Base-by-base conservation (phyloP, 352 stramenopile species). In the Bremia lactucae region DNA sequence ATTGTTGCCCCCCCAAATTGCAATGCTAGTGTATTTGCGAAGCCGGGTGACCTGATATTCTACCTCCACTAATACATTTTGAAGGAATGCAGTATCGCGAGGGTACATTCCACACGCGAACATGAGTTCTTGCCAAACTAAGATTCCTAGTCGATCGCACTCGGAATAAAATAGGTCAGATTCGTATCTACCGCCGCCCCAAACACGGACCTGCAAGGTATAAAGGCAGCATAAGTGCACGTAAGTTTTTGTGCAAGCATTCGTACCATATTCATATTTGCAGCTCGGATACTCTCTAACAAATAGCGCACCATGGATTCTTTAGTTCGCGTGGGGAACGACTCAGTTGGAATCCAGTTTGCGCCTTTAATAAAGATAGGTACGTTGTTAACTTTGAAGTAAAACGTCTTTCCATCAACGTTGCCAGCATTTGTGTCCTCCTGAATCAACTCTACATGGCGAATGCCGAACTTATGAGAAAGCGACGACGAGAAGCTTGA, bases 51-150 rank as follows among this genome's bases (percentile, higher is more conserved):
- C 67, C 49, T 93, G 76, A 47, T 68, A 69, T 7, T 23, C 15
- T 10, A 94, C 62, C 56, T 95, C 84, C 6, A 52, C 19, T 6
- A 56, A 29, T 1, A 79, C 73, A 23, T 70, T 70, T 0, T 65
- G 6, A 1, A 93, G 53, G 39, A 93, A 95, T 1, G 24, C 51
- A 2, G 42, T 40, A 54, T 92, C 57, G 23, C 78, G 70, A 38
- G 83, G 83, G 46, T 87, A 91, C 69, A 88, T 78, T 34, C 72
- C 76, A 45, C 83, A 95, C 6, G 84, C 83, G 49, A 93, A 95
- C 84, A 95, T 95, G 38, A 92, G 60, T 58, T 95, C 84, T 42
- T 95, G 79, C 78, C 82, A 95, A 11, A 95, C 65, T 18, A 95
- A 43, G n/a, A 95, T 57, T 9, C 84, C 84, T 8, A 91, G 51